phyloP scores from a whole-genome alignment of 306 rosid species.

The Cyamopsis tetragonoloba region DNA sequence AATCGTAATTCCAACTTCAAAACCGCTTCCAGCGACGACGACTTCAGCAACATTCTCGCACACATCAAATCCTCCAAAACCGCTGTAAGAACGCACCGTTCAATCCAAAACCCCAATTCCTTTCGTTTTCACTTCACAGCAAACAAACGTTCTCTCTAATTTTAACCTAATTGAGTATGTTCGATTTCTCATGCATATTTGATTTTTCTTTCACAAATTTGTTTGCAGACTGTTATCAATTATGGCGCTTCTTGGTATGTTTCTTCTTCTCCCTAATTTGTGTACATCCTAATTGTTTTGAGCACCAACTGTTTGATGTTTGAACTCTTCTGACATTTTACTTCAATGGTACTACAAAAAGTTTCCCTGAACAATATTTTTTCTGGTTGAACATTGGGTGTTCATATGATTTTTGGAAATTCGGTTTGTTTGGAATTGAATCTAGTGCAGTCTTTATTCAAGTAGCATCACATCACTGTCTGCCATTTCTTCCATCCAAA shows the following conservation, averaged over 20 bases:
- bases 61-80: slow-evolving; percentile 76
- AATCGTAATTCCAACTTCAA: slow-evolving; percentile 53
- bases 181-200: not conserved
- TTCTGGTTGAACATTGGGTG: not conserved
- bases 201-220: not conserved
- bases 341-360: not conserved
- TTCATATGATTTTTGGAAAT: not conserved
- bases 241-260: slow-evolving; percentile 90
- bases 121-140: not conserved
- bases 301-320: slow-evolving; percentile 37
- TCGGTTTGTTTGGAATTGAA: slow-evolving; percentile 1
- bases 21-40: slow-evolving; percentile 60
- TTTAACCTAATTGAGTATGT: not conserved
- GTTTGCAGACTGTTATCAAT: slow-evolving; percentile 79
- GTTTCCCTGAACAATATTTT: not conserved
- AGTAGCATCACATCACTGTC: too few species aligned
- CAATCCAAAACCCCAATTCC: not conserved
- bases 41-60: slow-evolving; percentile 46
- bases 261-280: not conserved
- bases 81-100: slow-evolving; percentile 48
- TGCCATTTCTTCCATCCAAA: not conserved
- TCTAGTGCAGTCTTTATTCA: too few species aligned
- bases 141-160: not conserved
- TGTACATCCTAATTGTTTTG: not conserved
- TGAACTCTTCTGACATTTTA: slow-evolving; percentile 8